Conservation (phyloP, 2,329 filamentous ascomycete species). For the Lachnellula cervina region DNA sequence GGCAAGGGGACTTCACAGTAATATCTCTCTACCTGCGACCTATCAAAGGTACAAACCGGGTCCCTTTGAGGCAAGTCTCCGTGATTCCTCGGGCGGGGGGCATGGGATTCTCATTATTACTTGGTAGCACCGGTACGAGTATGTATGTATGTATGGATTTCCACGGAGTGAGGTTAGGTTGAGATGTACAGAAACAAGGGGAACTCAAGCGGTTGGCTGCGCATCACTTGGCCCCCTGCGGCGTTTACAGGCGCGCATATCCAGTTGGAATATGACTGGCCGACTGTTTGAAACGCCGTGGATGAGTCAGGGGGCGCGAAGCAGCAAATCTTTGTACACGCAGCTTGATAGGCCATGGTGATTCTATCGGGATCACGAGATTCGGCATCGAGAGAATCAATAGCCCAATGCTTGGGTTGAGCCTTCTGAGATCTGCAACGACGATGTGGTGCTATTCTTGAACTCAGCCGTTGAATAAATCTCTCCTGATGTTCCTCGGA, state of each 20-base stretch:
- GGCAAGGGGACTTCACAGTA: no score
- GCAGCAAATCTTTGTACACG: background rate
- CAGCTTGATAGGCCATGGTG: constrained; percentile 4
- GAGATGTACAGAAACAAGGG: constrained; percentile 4
- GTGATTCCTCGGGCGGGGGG: no score
- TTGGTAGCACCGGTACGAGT: background rate
- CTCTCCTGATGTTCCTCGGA: no score
- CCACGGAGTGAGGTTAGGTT: background rate
- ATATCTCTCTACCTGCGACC: background rate
- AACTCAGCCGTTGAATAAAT: no score
- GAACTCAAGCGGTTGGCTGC: constrained; percentile 12
- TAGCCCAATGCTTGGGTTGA: background rate
- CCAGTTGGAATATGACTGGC: constrained; percentile 6
- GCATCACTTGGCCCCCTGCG: background rate
- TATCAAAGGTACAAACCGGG: no score
- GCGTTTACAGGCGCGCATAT: constrained; percentile 8
- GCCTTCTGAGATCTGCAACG: background rate
- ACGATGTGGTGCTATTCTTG: background rate
- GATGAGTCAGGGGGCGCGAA: background rate
- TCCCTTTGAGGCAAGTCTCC: no score
- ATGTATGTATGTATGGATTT: background rate
- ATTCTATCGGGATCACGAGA: constrained; percentile 1
- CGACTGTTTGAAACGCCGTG: constrained; percentile 12
- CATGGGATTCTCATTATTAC: no score
- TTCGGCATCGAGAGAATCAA: background rate